Conservation (phyloP, 495 filamentous ascomycete species). For the Aspergillus hancockii region DNA sequence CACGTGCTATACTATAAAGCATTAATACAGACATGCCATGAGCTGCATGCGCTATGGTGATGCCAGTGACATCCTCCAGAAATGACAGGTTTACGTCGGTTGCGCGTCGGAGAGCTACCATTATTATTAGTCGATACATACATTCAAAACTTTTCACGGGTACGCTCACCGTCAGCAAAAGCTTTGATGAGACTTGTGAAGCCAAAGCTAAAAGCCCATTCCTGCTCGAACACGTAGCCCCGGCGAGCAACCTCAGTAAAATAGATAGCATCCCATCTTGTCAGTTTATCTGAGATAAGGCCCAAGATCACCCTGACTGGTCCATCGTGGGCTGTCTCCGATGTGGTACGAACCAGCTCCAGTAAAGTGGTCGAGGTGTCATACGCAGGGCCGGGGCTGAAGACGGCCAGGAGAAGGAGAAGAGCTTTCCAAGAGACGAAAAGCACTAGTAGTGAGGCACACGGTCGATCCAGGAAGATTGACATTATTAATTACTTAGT, state of each 20-base stretch:
- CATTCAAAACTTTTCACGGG: neutral
- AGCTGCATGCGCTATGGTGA: conserved; percentile 3
- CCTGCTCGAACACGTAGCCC: conserved; percentile 9
- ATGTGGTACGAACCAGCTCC: neutral
- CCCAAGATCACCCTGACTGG: neutral
- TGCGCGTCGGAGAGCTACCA: neutral
- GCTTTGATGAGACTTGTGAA: neutral
- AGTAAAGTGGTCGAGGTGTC: conserved; percentile 11
- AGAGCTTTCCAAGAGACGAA: conserved; percentile 8
- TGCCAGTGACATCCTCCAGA: neutral
- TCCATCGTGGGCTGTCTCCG: neutral
- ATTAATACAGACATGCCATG: conserved; percentile 5
- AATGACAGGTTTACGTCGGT: neutral
- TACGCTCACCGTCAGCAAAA: neutral
- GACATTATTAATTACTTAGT: neutral
- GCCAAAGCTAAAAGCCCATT: conserved; percentile 11
- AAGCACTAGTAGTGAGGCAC: neutral
- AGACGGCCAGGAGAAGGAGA: conserved; percentile 1
- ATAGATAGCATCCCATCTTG: conserved; percentile 13
- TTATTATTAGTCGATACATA: neutral
- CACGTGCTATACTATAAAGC: conserved; percentile 2
- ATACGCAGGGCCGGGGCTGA: conserved; percentile 11
- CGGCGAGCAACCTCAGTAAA: conserved; percentile 8
- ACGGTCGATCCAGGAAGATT: neutral
- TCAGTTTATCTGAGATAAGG: conserved; percentile 2